Percentiles rank a stretch among this genome's conserved stretches.
These are phyloP conservation scores for Beauveria scarabaeidicola DNA, from an alignment of 2,329 filamentous ascomycete species.

Conservation along the genomic window DNA sequence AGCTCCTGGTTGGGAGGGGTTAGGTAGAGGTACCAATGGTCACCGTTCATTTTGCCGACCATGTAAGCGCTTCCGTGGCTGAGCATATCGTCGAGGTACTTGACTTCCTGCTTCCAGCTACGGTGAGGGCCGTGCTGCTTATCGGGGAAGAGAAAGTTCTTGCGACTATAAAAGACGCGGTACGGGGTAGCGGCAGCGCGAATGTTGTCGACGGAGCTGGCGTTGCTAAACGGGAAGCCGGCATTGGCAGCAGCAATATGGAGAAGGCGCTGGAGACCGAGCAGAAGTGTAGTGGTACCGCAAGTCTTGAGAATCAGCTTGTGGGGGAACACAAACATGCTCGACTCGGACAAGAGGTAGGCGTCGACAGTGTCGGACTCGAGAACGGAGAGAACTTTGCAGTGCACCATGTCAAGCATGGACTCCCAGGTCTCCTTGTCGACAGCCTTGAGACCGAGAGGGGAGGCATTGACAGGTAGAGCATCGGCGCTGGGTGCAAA, in stretches of 20 bases:
- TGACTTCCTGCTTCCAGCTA: conserved; percentile 96
- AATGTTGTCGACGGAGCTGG: conserved; percentile 56
- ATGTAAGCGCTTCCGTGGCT: conserved; percentile 92
- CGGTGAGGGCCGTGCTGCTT: conserved; percentile 90
- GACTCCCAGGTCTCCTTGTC: conserved; percentile 80
- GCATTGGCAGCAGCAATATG: conserved; percentile 83
- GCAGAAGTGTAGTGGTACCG: conserved; percentile 87
- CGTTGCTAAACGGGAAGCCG: conserved; percentile 78
- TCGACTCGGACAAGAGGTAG: conserved; percentile 94
- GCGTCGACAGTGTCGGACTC: conserved; percentile 92
- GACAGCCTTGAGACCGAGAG: conserved; percentile 78
- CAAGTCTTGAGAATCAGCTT: conserved; percentile 99
- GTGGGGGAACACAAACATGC: conserved; percentile 99
- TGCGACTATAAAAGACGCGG: conserved; percentile 96
- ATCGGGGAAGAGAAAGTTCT: conserved; percentile 95
- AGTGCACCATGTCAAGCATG: conserved; percentile 97
- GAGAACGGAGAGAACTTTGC: conserved; percentile 92
- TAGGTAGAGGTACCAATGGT: conserved; percentile 98
- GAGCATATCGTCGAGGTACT: conserved; percentile 86
- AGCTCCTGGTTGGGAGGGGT: conserved; percentile 74
- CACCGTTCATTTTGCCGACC: conserved; percentile 99
- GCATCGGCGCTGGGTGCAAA: conserved; percentile 73
- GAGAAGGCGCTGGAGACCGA: conserved; percentile 80
- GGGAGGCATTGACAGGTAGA: conserved; percentile 61
- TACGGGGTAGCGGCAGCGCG: conserved; percentile 77